Conservation (phyloP, 768 basidiomycete species). For the Clavulina sp. region DNA sequence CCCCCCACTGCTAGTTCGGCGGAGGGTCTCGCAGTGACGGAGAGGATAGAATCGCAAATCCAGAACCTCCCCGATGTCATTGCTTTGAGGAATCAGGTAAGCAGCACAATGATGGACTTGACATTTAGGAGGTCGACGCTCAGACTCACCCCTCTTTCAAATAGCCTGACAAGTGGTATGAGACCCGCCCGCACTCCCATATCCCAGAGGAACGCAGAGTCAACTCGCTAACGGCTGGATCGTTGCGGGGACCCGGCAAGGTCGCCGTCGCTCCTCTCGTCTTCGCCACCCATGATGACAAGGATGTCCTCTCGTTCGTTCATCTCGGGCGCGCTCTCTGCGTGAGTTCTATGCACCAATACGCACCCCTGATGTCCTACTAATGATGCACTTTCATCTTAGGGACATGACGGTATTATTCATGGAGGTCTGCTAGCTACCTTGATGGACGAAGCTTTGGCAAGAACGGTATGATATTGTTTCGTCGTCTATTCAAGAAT, state of each 20-base stretch:
- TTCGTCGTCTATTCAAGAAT: neutral
- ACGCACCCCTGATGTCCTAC: neutral
- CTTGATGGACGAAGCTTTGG: slow-evolving; percentile 69
- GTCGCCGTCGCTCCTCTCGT: slow-evolving; percentile 68
- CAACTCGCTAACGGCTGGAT: slow-evolving; percentile 71
- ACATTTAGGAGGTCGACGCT: too few species aligned
- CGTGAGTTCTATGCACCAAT: slow-evolving; percentile 23
- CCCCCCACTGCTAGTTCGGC: slow-evolving; percentile 42
- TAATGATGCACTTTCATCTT: neutral
- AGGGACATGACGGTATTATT: slow-evolving; percentile 74
- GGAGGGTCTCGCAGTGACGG: slow-evolving; percentile 39
- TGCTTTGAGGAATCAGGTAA: slow-evolving; percentile 34
- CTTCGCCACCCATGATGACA: slow-evolving; percentile 56
- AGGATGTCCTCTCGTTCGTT: slow-evolving; percentile 48
- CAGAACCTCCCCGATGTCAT: slow-evolving; percentile 45
- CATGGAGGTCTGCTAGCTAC: slow-evolving; percentile 90
- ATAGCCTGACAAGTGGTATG: slow-evolving; percentile 29
- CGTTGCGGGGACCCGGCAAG: slow-evolving; percentile 74
- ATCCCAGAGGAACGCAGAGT: slow-evolving; percentile 48
- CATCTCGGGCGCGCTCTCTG: slow-evolving; percentile 80
- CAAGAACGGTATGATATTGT: slow-evolving; percentile 40
- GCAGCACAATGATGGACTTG: too few species aligned
- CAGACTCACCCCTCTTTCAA: too few species aligned
- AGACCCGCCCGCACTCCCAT: slow-evolving; percentile 51
- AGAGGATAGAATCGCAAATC: slow-evolving; percentile 46